A percentile compares a stretch with the other conserved stretches of the same genome.
phyloP scores from a whole-genome alignment of 352 stramenopile genomes.

The Globisporangium cylindrosporum region DNA sequence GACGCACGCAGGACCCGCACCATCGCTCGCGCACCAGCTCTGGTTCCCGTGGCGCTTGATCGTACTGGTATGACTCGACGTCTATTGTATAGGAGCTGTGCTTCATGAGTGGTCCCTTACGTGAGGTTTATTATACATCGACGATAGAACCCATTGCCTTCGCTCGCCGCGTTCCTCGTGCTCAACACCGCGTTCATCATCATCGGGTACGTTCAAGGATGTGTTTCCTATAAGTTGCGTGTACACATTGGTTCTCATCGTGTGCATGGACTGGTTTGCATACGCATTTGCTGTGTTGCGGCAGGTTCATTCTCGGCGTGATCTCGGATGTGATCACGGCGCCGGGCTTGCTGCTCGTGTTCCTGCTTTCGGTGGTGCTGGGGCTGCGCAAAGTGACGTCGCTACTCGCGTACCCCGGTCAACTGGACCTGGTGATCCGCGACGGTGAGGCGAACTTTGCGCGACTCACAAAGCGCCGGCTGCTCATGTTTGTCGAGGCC shows the following conservation, averaged over 20 bases:
- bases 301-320: constrained; percentile 45
- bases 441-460: constrained; percentile 80
- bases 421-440: constrained; percentile 72
- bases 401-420: constrained; percentile 68
- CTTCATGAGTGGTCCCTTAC: neutral
- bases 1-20: neutral
- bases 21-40: constrained; percentile 56
- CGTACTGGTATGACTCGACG: constrained; percentile 33
- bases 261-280: neutral
- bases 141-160: constrained; percentile 53
- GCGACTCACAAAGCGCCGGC: constrained; percentile 58
- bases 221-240: neutral
- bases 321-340: constrained; percentile 48
- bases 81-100: neutral
- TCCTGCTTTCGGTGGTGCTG: constrained; percentile 32
- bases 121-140: neutral
- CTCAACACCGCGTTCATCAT: constrained; percentile 60
- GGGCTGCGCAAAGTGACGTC: constrained; percentile 49
- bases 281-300: neutral
- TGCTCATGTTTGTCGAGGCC: constrained; percentile 68
- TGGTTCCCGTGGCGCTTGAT: constrained; percentile 71
- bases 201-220: constrained; percentile 30
- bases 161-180: constrained; percentile 47
- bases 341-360: constrained; percentile 45
- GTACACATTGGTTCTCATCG: too few species aligned